A percentile compares a stretch with the other conserved stretches of the same genome.
phyloP scores from a whole-genome alignment of 2,329 filamentous ascomycete species.

The Apiospora pterosperma region DNA sequence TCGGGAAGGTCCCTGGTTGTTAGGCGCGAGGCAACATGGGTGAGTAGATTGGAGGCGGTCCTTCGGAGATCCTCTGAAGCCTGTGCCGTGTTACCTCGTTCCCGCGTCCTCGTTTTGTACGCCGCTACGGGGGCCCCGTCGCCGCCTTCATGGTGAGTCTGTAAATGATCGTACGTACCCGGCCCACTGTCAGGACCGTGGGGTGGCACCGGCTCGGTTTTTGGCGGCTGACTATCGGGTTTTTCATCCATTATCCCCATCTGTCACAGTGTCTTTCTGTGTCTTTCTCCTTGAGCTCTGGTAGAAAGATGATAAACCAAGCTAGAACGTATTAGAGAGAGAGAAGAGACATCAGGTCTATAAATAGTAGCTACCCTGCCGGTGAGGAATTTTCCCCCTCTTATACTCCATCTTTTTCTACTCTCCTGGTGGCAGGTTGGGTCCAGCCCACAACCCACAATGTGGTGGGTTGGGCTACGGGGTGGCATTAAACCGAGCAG shows the following conservation, averaged over 20 bases:
- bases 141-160: not conserved
- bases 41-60: slow-evolving; percentile 25
- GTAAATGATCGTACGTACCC: not conserved
- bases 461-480: not conserved
- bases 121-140: too few relatives aligned
- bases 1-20: slow-evolving; percentile 25
- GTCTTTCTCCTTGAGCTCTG: not conserved
- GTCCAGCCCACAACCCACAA: not conserved
- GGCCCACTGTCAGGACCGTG: not conserved
- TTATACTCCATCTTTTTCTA: slow-evolving; percentile 1
- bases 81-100: not conserved
- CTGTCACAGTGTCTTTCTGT: not conserved
- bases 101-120: not conserved
- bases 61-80: not conserved
- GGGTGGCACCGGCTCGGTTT: not conserved
- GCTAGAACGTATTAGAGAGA: not conserved
- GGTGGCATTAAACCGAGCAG: not conserved
- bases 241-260: not conserved
- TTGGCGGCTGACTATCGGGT: not conserved
- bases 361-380: not conserved
- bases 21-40: slow-evolving; percentile 24
- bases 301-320: not conserved
- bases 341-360: too few relatives aligned
- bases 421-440: not conserved
- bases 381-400: not conserved